Evolutionary conservation across 129 eudicot genomes (phyloP).

Genomic region (Arctium minus): DNA sequence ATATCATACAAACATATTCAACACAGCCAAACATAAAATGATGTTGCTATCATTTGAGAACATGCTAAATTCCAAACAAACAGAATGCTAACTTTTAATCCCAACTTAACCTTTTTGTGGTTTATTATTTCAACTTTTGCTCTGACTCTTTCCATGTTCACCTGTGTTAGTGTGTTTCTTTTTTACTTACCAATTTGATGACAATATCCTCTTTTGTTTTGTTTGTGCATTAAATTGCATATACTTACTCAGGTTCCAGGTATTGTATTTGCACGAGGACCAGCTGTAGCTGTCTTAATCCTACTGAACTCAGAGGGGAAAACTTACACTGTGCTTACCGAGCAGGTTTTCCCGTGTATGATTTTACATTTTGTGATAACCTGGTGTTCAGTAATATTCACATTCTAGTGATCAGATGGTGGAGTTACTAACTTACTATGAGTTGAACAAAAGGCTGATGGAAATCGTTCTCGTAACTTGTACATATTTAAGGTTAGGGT

Average conservation of each 20-base stretch:
- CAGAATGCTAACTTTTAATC: background rate
- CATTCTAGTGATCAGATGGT: background rate
- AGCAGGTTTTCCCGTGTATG: slow-evolving; percentile 56
- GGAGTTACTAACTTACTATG: background rate
- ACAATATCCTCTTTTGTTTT: slow-evolving; percentile 3
- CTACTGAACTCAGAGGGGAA: slow-evolving; percentile 83
- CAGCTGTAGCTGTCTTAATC: slow-evolving; percentile 94
- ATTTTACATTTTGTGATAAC: background rate
- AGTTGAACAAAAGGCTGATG: background rate
- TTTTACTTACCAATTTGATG: background rate
- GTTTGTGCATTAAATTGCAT: slow-evolving; percentile 12
- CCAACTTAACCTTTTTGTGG: background rate
- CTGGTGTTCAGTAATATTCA: background rate
- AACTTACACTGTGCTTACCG: slow-evolving; percentile 92
- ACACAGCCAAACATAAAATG: too few relatives aligned
- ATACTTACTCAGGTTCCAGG: slow-evolving; percentile 76
- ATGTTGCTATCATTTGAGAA: too few relatives aligned
- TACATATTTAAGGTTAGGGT: slow-evolving; percentile 73
- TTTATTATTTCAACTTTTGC: background rate
- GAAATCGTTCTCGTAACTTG: slow-evolving; percentile 1
- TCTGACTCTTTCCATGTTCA: background rate
- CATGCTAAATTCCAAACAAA: background rate
- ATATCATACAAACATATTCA: too few relatives aligned
- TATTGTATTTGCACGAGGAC: slow-evolving; percentile 97
- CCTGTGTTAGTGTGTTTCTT: background rate